These are phyloP conservation scores for Garcia nutans DNA, from an alignment of 345 rosid species.

Conservation along the genomic window DNA sequence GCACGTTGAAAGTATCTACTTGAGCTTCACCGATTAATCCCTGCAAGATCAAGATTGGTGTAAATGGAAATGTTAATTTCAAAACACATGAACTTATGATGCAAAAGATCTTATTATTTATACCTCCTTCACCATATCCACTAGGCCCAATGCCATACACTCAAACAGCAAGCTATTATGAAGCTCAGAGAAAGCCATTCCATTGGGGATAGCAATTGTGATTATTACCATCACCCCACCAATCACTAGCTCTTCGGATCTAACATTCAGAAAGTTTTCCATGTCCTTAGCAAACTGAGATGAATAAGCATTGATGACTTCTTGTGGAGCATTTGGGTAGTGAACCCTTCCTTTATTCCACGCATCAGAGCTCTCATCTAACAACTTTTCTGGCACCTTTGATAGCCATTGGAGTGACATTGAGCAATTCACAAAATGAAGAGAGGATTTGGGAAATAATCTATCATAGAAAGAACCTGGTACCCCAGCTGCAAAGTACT, in stretches of 20 bases:
- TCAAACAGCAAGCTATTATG: neutral
- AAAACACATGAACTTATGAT: too few relatives aligned
- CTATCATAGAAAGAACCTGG: conserved; percentile 3
- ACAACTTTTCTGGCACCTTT: neutral
- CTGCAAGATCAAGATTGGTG: conserved; percentile 16
- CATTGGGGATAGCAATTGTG: neutral
- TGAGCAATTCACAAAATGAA: conserved; percentile 2
- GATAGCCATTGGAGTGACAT: conserved; percentile 12
- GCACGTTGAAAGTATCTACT: conserved; percentile 53
- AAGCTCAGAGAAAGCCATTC: conserved; percentile 10
- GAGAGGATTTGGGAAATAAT: conserved; percentile 7
- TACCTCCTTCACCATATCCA: conserved; percentile 11
- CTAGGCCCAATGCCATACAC: conserved; percentile 1
- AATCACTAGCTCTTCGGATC: conserved; percentile 1
- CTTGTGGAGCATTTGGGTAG: conserved; percentile 10
- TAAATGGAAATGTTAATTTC: neutral
- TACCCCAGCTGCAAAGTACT: conserved; percentile 12
- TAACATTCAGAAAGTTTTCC: conserved; percentile 1
- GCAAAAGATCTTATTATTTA: too few relatives aligned
- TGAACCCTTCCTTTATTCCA: conserved; percentile 12
- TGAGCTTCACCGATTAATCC: conserved; percentile 48
- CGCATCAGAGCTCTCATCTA: neutral
- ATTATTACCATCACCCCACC: neutral
- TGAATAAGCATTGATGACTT: neutral
- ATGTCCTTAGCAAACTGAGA: conserved; percentile 4